Percentiles rank a stretch among this genome's conserved stretches.
Evolutionary conservation across 139 green algal genomes (phyloP).

Genomic region (Picochlorum sp.): DNA sequence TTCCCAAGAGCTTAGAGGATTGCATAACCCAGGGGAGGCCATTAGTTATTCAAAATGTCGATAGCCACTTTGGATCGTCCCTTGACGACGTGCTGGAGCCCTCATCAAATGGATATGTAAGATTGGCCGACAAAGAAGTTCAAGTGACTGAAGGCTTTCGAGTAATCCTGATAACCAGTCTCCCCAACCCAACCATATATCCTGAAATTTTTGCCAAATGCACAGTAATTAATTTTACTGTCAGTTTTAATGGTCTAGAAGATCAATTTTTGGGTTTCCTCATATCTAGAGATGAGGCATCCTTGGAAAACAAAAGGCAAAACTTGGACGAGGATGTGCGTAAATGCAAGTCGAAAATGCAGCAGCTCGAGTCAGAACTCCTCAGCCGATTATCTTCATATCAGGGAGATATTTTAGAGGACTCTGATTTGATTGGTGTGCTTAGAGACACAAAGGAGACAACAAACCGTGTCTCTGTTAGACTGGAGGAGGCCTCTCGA

Average conservation of each 20-base stretch:
- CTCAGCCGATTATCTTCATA: constrained; percentile 74
- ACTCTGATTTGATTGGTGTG: constrained; percentile 92
- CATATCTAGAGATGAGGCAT: constrained; percentile 90
- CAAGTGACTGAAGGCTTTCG: constrained; percentile 80
- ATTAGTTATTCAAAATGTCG: constrained; percentile 92
- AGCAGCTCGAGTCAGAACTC: constrained; percentile 91
- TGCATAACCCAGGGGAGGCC: constrained; percentile 82
- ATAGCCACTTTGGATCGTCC: constrained; percentile 82
- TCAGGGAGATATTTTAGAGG: constrained; percentile 88
- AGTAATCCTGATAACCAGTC: constrained; percentile 82
- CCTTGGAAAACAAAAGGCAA: constrained; percentile 88
- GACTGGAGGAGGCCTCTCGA: constrained; percentile 77
- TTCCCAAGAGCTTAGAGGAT: constrained; percentile 73
- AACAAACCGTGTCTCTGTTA: constrained; percentile 77
- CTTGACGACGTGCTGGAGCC: constrained; percentile 79
- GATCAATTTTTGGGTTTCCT: constrained; percentile 92
- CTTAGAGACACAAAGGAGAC: constrained; percentile 89
- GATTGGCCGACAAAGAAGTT: constrained; percentile 84
- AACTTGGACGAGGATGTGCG: constrained; percentile 78
- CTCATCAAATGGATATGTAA: constrained; percentile 39
- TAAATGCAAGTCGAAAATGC: constrained; percentile 85
- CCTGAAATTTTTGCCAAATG: constrained; percentile 85
- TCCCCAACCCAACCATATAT: constrained; percentile 87
- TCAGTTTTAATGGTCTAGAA: constrained; percentile 85
- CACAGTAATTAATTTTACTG: constrained; percentile 93